Evolutionary conservation across 1,139 yeast species (phyloP), one percentile per base, ranked within the genome.

Genomic region (Arxiozyma slooffiae): DNA sequence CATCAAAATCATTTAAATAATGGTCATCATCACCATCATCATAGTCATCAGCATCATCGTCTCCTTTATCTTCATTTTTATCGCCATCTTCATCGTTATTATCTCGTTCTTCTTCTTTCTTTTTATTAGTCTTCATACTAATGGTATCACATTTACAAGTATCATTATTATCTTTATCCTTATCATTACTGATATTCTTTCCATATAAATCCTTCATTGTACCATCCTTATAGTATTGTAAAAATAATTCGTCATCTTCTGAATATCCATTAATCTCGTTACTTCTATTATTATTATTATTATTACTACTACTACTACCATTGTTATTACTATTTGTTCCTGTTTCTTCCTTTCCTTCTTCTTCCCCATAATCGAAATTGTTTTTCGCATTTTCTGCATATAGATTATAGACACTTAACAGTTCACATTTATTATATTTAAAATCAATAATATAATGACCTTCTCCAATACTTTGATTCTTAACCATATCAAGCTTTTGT

Each of bases 391-490:
- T 30, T 30, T 53, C 59, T 1, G 67, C 67, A 49, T 58, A 58
- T 9, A 63, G 44, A 2, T 62, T 63, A 41, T 52, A 51, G 21
- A 54, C 53, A 38, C 53, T 52, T 22, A 52, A 16, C 11, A 54
- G 46, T 37, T 48, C 54, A 46, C 43, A 48, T 5, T 42, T 42
- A 16, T 48, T 52, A 38, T 34, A 34, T 26, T 59, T 57, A 41
- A 58, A 59, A 43, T 64, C 61, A 22, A 65, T 61, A 21, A 64
- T 57, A 48, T 63, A 63, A 47, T 62, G 62, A n/a, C 66, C 57
- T 22, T 58, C 55, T 7, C 56, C 55, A 6, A 61, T 58, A 7
- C 37, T 40, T 18, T 53, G 53, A 52, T 64, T 66, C 17, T 51
- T 52, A 9, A 52, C 55, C 21, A 58, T 49, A 38, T 54, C 52